phyloP scores from a whole-genome alignment of 2,329 filamentous ascomycete genomes.

The Xylariaceae sp. region DNA sequence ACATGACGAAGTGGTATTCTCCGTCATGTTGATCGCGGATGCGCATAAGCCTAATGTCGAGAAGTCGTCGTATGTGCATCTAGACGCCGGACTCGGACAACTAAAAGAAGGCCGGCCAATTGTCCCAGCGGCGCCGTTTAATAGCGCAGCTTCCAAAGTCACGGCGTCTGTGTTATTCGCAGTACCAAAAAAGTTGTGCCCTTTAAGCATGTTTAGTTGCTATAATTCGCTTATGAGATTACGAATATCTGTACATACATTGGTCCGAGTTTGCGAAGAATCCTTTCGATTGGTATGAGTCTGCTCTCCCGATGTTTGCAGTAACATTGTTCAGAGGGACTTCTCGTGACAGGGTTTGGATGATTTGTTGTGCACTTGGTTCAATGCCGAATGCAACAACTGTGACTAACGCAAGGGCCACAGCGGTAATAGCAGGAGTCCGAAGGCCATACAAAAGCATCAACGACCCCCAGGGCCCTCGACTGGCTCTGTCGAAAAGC shows the following conservation, averaged over 20 bases:
- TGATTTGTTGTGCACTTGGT: slow-evolving; percentile 4
- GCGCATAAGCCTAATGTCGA: slow-evolving; percentile 1
- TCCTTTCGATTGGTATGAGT: not conserved
- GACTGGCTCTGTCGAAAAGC: not conserved
- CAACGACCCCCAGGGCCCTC: not conserved
- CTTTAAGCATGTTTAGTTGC: not conserved
- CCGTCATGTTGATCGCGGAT: not conserved
- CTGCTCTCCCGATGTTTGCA: not conserved
- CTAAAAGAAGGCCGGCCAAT: not conserved
- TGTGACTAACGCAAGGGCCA: not conserved
- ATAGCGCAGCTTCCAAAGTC: not conserved
- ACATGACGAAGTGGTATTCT: not conserved
- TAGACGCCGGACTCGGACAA: not conserved
- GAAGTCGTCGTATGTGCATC: slow-evolving; percentile 2
- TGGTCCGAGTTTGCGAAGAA: not conserved
- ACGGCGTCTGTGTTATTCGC: not conserved
- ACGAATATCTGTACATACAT: not conserved
- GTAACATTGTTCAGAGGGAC: not conserved
- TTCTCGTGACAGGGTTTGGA: not conserved
- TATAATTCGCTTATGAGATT: not conserved
- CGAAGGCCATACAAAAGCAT: not conserved
- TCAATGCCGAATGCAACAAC: slow-evolving; percentile 1
- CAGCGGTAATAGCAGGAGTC: not conserved
- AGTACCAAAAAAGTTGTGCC: not conserved
- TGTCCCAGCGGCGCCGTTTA: not conserved